Conservation (phyloP, 2,329 filamentous ascomycete species). For the Penicillium expansum region DNA sequence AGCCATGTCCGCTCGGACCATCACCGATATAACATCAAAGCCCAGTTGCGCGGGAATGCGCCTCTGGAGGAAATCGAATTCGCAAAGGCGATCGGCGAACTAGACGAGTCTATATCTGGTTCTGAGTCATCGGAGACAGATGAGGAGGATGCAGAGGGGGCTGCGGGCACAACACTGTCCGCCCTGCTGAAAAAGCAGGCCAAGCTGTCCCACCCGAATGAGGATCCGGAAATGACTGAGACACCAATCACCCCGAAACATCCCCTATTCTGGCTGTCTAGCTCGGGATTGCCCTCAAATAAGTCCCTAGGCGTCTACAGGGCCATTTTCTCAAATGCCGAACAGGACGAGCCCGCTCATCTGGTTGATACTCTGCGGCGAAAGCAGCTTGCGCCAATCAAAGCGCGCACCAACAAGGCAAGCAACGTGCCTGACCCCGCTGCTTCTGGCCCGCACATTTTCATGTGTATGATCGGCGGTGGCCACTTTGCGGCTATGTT, state of each 20-base stretch:
- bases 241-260: conserved; percentile 60
- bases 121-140: conserved; percentile 69
- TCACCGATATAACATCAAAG: conserved; percentile 92
- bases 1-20: conserved; percentile 85
- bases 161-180: conserved; percentile 57
- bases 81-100: conserved; percentile 75
- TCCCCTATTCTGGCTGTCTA: conserved; percentile 82
- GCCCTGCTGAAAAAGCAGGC: conserved; percentile 81
- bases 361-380: conserved; percentile 67
- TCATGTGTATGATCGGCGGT: conserved; percentile 97
- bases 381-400: conserved; percentile 71
- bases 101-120: conserved; percentile 90
- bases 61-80: conserved; percentile 80
- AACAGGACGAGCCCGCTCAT: conserved; percentile 63
- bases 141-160: conserved; percentile 55
- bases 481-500: conserved; percentile 98
- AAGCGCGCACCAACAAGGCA: conserved; percentile 38
- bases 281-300: conserved; percentile 70
- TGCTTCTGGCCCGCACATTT: conserved; percentile 71
- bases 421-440: conserved; percentile 45
- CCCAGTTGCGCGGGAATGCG: conserved; percentile 72
- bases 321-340: conserved; percentile 70
- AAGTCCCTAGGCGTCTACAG: conserved; percentile 83
- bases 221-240: conserved; percentile 48
- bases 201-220: conserved; percentile 56